Base-by-base conservation (phyloP, 2,329 filamentous ascomycete species). In the Talaromyces sp. region DNA sequence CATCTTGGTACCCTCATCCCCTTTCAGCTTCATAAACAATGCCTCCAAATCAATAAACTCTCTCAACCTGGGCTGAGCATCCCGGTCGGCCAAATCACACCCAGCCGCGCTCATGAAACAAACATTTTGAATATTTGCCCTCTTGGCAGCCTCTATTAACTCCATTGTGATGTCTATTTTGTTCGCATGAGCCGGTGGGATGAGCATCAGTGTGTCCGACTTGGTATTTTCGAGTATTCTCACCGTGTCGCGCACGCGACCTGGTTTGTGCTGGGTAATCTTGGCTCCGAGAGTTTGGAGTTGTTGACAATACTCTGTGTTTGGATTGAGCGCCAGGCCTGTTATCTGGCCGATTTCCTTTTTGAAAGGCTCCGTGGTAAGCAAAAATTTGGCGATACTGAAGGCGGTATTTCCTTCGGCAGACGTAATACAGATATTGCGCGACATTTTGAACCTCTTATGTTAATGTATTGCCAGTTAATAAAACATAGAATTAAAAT, bases 1-100 rank as follows among this genome's bases (percentile, higher is more conserved):
- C 2, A 76, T 69, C 3, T 68, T 56, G 0, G 73, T 77, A 5
- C 61, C 68, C 0, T 73, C 47, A 64, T 82, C 78, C 0, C 81
- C 81, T 64, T 84, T 83, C 7, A 70, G 60, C 5, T 68, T 68
- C 66, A 83, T 64, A 14, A 81, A 74, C 56, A 76, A 40, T 8
- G 65, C 68, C 69, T 84, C 82, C 5, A 84, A 67, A 56, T 83
- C 79, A 53, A 84, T 78, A 65, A 84, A 84, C 71, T 83, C 79
- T 0, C 82, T 72, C 33, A 84, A 68, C 1, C 75, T 70, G 2
- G 81, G 82, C 72, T 85, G 82, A 65, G 72, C 79, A 33, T 78
- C 66, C 6, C 73, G 68, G 65, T 83, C 79, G 0, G 82, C 82
- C 59, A 83, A 78, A 69, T 84, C 81, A 51, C 79, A 81, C 0